Evolutionary conservation across 2,329 filamentous ascomycete genomes (phyloP).

Genomic region (Akanthomyces dipterigenus): DNA sequence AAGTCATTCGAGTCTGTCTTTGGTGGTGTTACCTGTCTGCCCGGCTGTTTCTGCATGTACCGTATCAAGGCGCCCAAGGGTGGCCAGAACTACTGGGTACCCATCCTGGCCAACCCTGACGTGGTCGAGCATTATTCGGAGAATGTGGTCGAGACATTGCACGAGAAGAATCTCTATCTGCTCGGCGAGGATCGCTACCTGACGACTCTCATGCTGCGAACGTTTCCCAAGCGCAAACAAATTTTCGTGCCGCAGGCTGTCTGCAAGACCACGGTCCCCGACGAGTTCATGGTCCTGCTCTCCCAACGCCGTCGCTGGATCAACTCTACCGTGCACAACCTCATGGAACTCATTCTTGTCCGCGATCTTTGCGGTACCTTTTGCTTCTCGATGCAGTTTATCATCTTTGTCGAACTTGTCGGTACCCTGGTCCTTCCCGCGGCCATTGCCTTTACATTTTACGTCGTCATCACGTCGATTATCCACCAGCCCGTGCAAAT

Average conservation of each 20-base stretch:
- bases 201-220: slow-evolving; percentile 95
- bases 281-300: slow-evolving; percentile 83
- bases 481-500: slow-evolving; percentile 68
- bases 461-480: slow-evolving; percentile 89
- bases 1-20: slow-evolving; percentile 99
- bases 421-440: slow-evolving; percentile 92
- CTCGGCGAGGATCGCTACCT: slow-evolving; percentile 93
- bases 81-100: slow-evolving; percentile 98
- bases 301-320: slow-evolving; percentile 98
- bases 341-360: slow-evolving; percentile 95
- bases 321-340: slow-evolving; percentile 96
- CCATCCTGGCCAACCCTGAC: slow-evolving; percentile 95
- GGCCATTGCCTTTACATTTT: slow-evolving; percentile 94
- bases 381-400: slow-evolving; percentile 99
- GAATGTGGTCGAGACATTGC: slow-evolving; percentile 95
- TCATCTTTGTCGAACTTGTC: slow-evolving; percentile 90
- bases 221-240: slow-evolving; percentile 98
- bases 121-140: slow-evolving; percentile 99
- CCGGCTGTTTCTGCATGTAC: slow-evolving; percentile 99
- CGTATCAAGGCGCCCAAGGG: slow-evolving; percentile 98
- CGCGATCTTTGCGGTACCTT: slow-evolving; percentile 96
- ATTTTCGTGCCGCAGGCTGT: slow-evolving; percentile 97
- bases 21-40: slow-evolving; percentile 96
- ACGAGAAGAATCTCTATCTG: slow-evolving; percentile 92
- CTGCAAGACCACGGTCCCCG: slow-evolving; percentile 96